A percentile compares a stretch with the other conserved stretches of the same genome.
Evolutionary conservation across 2,329 filamentous ascomycete species (phyloP).

Genomic region (Keithomyces neogunnii): DNA sequence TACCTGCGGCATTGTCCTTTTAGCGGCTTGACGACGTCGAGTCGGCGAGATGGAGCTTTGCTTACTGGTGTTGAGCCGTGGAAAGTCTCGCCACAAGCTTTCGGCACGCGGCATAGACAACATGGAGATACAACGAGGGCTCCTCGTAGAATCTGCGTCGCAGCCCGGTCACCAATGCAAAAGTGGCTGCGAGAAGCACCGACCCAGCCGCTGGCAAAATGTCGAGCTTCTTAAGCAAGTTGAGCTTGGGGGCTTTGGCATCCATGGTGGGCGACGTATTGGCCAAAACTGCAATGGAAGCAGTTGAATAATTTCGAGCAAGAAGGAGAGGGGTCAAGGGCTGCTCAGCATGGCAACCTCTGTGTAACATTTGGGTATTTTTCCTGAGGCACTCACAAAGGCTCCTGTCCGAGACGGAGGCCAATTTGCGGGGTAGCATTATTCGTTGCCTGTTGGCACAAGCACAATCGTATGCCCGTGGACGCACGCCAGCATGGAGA

Average conservation of each 20-base stretch:
- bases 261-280: background rate
- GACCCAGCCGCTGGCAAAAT: slow-evolving; percentile 9
- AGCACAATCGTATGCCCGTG: no score
- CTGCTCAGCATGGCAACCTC: no score
- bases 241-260: background rate
- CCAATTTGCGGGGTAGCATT: no score
- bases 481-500: no score
- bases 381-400: no score
- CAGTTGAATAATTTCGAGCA: no score
- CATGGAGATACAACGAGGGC: slow-evolving; percentile 10
- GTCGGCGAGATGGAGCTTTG: background rate
- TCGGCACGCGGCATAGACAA: slow-evolving; percentile 11
- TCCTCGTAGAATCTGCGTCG: slow-evolving; percentile 9
- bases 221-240: slow-evolving; percentile 8
- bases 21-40: background rate
- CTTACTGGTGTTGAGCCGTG: slow-evolving; percentile 12
- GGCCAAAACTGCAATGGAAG: no score
- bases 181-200: slow-evolving; percentile 3
- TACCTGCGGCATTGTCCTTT: slow-evolving; percentile 5
- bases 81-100: slow-evolving; percentile 8
- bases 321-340: no score
- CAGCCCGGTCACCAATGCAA: slow-evolving; percentile 4
- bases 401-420: no score
- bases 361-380: no score
- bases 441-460: no score